These are phyloP conservation scores for Boletellus emodensis DNA, from an alignment of 768 basidiomycete species.

Conservation along the genomic window DNA sequence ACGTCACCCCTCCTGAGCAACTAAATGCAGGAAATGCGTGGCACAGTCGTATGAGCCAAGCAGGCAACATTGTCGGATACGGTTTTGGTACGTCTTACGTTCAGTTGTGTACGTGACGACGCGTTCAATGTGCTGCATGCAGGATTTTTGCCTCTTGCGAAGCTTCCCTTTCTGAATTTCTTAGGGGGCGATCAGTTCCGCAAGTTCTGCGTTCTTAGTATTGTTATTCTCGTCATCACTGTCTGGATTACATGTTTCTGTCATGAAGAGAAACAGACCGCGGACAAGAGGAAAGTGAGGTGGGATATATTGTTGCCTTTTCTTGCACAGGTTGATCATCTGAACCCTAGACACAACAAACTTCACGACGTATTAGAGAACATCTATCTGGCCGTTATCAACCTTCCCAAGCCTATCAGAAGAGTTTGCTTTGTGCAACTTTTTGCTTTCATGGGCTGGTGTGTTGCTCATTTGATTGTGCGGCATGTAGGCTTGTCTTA, in stretches of 20 bases:
- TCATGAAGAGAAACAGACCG: slow-evolving; percentile 75
- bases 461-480: slow-evolving; percentile 20
- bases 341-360: slow-evolving; percentile 38
- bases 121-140: slow-evolving; percentile 7
- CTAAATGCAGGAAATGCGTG: slow-evolving; percentile 95
- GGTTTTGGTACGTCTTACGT: slow-evolving; percentile 62
- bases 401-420: slow-evolving; percentile 78
- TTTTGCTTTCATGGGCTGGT: slow-evolving; percentile 98
- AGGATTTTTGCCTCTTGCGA: slow-evolving; percentile 87
- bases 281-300: slow-evolving; percentile 43
- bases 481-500: slow-evolving; percentile 8
- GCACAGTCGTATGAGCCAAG: slow-evolving; percentile 94
- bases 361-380: slow-evolving; percentile 73
- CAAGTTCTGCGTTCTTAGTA: slow-evolving; percentile 88
- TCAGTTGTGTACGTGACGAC: not conserved
- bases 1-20: slow-evolving; percentile 84
- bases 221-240: slow-evolving; percentile 71
- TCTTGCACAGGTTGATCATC: slow-evolving; percentile 1
- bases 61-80: slow-evolving; percentile 95
- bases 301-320: slow-evolving; percentile 15
- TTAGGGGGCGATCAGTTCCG: slow-evolving; percentile 93
- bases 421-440: slow-evolving; percentile 92
- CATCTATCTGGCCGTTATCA: slow-evolving; percentile 67
- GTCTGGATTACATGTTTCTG: slow-evolving; percentile 87
- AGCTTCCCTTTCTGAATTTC: slow-evolving; percentile 70